Conservation (phyloP, 2,329 filamentous ascomycete species). For the Penicillium sclerotiorum region DNA sequence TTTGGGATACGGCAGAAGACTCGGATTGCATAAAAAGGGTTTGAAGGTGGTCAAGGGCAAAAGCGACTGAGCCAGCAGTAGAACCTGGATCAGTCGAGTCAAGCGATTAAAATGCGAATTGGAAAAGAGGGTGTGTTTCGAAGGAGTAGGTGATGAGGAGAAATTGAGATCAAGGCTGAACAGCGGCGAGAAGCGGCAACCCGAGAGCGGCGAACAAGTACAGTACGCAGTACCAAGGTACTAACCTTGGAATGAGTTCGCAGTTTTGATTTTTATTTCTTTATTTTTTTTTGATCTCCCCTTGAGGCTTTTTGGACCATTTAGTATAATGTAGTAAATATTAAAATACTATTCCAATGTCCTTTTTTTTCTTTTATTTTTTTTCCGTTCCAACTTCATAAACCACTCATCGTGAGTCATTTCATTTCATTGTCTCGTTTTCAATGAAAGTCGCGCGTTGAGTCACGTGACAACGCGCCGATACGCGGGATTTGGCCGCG, state of each 20-base stretch:
- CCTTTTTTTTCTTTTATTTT: no score
- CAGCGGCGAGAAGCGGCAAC: conserved; percentile 9
- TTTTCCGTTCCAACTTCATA: no score
- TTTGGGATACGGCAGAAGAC: conserved; percentile 54
- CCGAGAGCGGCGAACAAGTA: conserved; percentile 2
- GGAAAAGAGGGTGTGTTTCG: conserved; percentile 6
- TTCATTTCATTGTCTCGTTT: neutral
- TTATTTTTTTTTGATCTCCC: no score
- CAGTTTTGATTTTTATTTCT: no score
- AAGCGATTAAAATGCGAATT: conserved; percentile 7
- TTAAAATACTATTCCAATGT: no score
- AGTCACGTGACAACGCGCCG: conserved; percentile 30
- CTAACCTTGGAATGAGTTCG: no score
- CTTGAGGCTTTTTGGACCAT: no score
- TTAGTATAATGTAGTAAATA: no score
- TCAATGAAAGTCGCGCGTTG: neutral
- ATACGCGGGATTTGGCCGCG: conserved; percentile 11
- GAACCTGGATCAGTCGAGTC: conserved; percentile 55
- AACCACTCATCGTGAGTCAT: no score
- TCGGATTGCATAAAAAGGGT: conserved; percentile 68
- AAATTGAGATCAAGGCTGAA: conserved; percentile 14
- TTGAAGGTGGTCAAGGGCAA: conserved; percentile 33
- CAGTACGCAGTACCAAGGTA: neutral
- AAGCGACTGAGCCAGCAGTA: conserved; percentile 59
- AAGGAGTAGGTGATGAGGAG: conserved; percentile 12